Percentiles rank a stretch among this genome's conserved stretches.
phyloP scores from a whole-genome alignment of 148 eudicot species.

The Vaccinium vitisidaea region DNA sequence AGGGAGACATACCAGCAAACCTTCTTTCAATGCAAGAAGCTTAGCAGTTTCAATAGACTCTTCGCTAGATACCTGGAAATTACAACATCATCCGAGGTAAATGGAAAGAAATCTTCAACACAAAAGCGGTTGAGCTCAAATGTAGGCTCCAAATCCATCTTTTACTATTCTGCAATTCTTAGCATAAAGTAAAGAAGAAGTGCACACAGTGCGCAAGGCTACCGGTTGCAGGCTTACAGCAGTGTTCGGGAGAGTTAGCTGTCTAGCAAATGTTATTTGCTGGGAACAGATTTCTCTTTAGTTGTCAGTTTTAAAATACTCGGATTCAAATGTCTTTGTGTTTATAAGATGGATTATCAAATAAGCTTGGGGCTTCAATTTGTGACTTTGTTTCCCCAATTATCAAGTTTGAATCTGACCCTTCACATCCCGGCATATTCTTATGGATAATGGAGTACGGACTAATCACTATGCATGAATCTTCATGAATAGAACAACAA shows the following conservation, averaged over 20 bases:
- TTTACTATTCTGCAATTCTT: neutral
- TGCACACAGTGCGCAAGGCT: neutral
- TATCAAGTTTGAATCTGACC: neutral
- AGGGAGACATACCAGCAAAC: slow-evolving; percentile 43
- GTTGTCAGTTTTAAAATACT: neutral
- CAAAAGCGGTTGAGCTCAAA: neutral
- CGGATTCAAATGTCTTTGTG: neutral
- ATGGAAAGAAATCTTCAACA: neutral
- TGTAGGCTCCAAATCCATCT: neutral
- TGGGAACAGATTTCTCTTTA: neutral
- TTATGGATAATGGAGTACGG: neutral
- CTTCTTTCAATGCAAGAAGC: slow-evolving; percentile 50
- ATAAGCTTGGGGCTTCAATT: neutral
- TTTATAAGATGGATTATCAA: neutral
- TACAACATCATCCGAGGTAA: neutral
- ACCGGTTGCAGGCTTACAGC: neutral
- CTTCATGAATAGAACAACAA: neutral
- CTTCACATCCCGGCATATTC: neutral
- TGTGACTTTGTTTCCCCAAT: neutral
- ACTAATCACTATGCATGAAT: neutral
- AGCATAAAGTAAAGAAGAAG: neutral
- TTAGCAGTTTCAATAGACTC: slow-evolving; percentile 49
- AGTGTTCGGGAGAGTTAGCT: neutral
- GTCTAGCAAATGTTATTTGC: neutral
- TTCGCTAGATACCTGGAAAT: slow-evolving; percentile 38